A percentile compares a stretch with the other conserved stretches of the same genome.
phyloP scores from a whole-genome alignment of 2,329 filamentous ascomycete species.

The Plenodomus tracheiphilus region DNA sequence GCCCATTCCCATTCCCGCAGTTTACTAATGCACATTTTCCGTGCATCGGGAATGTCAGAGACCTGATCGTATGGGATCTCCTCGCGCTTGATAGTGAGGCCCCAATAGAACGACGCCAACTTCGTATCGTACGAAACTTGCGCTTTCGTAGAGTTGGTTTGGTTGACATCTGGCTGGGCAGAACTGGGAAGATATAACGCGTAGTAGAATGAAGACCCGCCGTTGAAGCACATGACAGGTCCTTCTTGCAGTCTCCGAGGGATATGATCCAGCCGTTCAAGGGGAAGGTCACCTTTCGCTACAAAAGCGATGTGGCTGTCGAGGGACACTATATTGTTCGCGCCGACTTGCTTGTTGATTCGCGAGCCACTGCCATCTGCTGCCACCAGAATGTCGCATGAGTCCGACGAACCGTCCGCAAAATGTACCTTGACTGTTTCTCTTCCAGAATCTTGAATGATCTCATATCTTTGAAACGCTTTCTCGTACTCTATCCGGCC shows the following conservation, averaged over 20 bases:
- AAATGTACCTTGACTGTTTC: conserved; percentile 1
- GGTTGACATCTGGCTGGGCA: too few relatives aligned
- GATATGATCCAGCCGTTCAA: not conserved
- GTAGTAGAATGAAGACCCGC: too few relatives aligned
- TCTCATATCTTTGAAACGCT: not conserved
- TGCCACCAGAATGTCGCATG: conserved; percentile 1
- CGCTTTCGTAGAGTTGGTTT: too few relatives aligned
- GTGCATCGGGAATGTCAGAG: too few relatives aligned
- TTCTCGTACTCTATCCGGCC: not conserved
- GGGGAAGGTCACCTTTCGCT: not conserved
- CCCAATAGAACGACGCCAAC: too few relatives aligned
- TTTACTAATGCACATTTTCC: too few relatives aligned
- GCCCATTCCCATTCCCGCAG: too few relatives aligned
- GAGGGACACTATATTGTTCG: not conserved
- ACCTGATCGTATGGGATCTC: too few relatives aligned
- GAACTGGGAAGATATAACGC: too few relatives aligned
- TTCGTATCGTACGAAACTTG: not conserved
- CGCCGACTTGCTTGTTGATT: not conserved
- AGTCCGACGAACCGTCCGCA: not conserved
- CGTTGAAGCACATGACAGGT: not conserved
- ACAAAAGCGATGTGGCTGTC: not conserved
- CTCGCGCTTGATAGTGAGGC: too few relatives aligned
- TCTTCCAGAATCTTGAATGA: not conserved
- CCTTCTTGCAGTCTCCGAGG: not conserved
- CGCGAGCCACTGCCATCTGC: not conserved